phyloP scores from a whole-genome alignment of 257 asterid species.

The Fraxinus excelsior region DNA sequence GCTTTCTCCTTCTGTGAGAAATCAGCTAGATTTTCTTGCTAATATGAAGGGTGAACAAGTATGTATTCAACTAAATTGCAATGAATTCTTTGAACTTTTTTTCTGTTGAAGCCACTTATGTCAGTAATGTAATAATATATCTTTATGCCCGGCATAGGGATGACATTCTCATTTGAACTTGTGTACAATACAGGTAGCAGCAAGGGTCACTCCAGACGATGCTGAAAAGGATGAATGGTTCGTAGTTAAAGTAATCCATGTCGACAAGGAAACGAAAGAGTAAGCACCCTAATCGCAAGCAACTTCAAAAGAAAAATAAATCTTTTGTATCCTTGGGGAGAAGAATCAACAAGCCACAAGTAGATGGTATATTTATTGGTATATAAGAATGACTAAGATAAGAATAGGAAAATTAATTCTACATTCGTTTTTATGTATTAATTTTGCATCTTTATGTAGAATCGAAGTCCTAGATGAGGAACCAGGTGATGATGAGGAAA shows the following conservation, averaged over 20 bases:
- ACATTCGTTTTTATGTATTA: neutral
- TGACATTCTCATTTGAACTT: conserved; percentile 9
- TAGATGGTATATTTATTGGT: neutral
- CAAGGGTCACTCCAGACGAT: conserved; percentile 84
- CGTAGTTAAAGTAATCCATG: conserved; percentile 87
- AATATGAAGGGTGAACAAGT: conserved; percentile 97
- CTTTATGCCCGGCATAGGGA: conserved; percentile 4
- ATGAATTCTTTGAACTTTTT: neutral
- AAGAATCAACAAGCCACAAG: neutral
- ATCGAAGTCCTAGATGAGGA: conserved; percentile 96
- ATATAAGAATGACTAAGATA: neutral
- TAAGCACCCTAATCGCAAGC: conserved; percentile 37
- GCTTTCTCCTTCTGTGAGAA: conserved; percentile 64
- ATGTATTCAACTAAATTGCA: conserved; percentile 22
- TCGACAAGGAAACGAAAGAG: conserved; percentile 91
- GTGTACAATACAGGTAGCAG: conserved; percentile 73
- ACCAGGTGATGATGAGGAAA: conserved; percentile 97
- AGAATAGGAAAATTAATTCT: neutral
- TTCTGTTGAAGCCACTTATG: neutral
- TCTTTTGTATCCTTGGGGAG: neutral
- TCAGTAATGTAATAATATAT: neutral
- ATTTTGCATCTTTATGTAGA: conserved; percentile 38
- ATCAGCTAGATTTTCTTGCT: conserved; percentile 73
- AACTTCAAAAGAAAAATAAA: conserved; percentile 5
- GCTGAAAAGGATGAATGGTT: conserved; percentile 95